Conservation (phyloP, 345 rosid species). For the thale cress (Arabidopsis thaliana) region TAIR10.1 NC_003070.9:28950501-28951000, state of each 20-base stretch:
- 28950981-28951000: constrained; percentile 88
- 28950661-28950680: constrained; percentile 94
- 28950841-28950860: constrained; percentile 79
- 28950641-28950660: constrained; percentile 78
- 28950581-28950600: constrained; percentile 97
- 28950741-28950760: constrained; percentile 93
- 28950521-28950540: constrained; percentile 98
- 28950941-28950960: constrained; percentile 92
- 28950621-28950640: constrained; percentile 73
- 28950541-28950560: constrained; percentile 87
- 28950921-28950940: constrained; percentile 84
- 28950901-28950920: constrained; percentile 94
- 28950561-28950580: constrained; percentile 73
- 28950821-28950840: constrained; percentile 89
- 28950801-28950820: constrained; percentile 95
- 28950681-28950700: constrained; percentile 69
- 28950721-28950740: constrained; percentile 87
- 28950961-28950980: constrained; percentile 97
- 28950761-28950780: constrained; percentile 93
- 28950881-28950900: constrained; percentile 93
- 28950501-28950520: constrained; percentile 95
- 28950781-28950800: constrained; percentile 97
- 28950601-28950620: constrained; percentile 94
- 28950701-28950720: constrained; percentile 90
- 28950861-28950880: constrained; percentile 94